Base-by-base conservation (phyloP, 164 flowering plant genomes). In the Aristolochia fimbriata region DNA sequence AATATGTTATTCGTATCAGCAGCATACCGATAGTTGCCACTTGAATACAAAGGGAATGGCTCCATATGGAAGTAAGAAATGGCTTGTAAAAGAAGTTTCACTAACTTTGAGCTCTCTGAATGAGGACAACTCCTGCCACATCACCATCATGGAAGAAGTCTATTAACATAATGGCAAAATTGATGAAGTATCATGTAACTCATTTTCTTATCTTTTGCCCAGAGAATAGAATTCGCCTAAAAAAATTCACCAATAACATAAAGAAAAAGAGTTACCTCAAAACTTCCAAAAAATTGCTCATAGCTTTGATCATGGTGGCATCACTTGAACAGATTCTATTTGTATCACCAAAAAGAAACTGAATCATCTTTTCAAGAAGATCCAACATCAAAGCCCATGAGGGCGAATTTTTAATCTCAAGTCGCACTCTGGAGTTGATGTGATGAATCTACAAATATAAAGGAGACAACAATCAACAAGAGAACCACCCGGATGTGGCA, bases 71-170 rank as follows among this genome's bases (percentile, higher is more conserved):
- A 75, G 71, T 60, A 62, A 20, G 69, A 66, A 65, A 87, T 74
- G 37, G 79, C 55, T 30, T 62, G 65, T 63, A 84, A 80, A 58
- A 87, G 84, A 60, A 89, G 77, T 48, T 78, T 76, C 23, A 84
- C 71, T 50, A 86, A 54, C 45, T 70, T 71, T 22, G 65, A 60
- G 45, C 73, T 72, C 68, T 87, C 93, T 3, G 72, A 31, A 10
- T 63, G 37, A 10, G 73, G 69, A 60, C 60, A 66, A 37, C 71
- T 74, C 58, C 73, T 64, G 47, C 72, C 74, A 64, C 6, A 52
- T 24, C 62, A 69, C 62, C 56, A 56, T 58, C 63, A 23, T 68
- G 52, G 33, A 58, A 81, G 61, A 58, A 58, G 30, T 1, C 24
- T 19, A 49, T 49, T 22, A 23, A 10, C 21, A 60, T 46, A 22